These are phyloP conservation scores for Globisporangium parvum DNA, from an alignment of 352 stramenopile genomes.

Conservation along the genomic window DNA sequence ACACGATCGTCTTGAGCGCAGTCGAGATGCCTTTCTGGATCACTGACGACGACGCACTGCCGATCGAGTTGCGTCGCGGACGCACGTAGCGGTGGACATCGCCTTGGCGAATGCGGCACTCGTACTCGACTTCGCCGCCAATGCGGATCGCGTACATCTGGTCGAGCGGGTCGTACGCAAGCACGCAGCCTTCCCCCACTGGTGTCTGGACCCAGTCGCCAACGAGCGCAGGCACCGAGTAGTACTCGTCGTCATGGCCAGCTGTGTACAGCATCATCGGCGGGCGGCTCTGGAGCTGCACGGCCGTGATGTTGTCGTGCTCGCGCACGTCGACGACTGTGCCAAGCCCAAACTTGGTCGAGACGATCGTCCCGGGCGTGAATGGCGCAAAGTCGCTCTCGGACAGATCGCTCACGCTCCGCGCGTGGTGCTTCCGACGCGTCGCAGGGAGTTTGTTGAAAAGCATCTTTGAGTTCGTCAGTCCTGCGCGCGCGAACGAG, in stretches of 20 bases:
- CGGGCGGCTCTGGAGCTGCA: slow-evolving; percentile 36
- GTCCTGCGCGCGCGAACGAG: slow-evolving; percentile 47
- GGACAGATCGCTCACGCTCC: slow-evolving; percentile 37
- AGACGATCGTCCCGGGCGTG: slow-evolving; percentile 36
- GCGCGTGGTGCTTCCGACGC: slow-evolving; percentile 19
- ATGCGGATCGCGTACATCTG: slow-evolving; percentile 55
- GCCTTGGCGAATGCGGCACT: slow-evolving; percentile 26
- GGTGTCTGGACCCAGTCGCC: slow-evolving; percentile 57
- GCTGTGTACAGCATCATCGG: slow-evolving; percentile 32
- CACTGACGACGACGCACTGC: slow-evolving; percentile 23
- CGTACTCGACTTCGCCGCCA: slow-evolving; percentile 28
- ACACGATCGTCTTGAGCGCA: slow-evolving; percentile 53
- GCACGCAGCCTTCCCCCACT: slow-evolving; percentile 41
- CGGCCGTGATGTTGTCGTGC: slow-evolving; percentile 42
- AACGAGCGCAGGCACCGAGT: slow-evolving; percentile 49
- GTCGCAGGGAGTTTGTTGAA: slow-evolving; percentile 24
- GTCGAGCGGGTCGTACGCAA: slow-evolving; percentile 37
- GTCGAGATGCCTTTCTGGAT: slow-evolving; percentile 40
- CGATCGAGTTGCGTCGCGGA: slow-evolving; percentile 24
- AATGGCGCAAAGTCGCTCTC: slow-evolving; percentile 37
- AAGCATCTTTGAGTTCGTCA: slow-evolving; percentile 43
- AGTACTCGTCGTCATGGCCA: slow-evolving; percentile 32
- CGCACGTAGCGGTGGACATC: slow-evolving; percentile 39
- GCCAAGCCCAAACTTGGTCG: slow-evolving; percentile 58
- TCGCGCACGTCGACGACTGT: slow-evolving; percentile 43